Conservation (phyloP, 495 filamentous ascomycete species). For the Hypoxylon perforatum region DNA sequence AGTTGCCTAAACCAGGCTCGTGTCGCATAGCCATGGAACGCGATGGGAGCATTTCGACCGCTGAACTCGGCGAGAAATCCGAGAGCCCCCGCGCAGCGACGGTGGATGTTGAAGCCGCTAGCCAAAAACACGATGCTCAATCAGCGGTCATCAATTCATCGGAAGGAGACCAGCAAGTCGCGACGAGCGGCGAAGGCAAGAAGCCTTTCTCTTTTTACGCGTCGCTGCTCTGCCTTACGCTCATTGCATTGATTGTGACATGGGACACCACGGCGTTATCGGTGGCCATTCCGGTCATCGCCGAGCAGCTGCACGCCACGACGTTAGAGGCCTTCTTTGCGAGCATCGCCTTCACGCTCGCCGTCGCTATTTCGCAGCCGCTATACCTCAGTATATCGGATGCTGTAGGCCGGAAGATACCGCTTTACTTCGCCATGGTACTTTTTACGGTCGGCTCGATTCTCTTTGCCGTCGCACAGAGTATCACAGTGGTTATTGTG, state of each 20-base stretch:
- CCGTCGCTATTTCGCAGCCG: constrained; percentile 54
- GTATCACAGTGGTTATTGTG: constrained; percentile 72
- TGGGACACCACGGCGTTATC: background rate
- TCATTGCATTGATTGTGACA: background rate
- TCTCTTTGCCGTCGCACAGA: constrained; percentile 70
- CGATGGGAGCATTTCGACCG: no score
- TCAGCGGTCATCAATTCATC: no score
- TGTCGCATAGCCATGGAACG: no score
- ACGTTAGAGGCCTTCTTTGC: constrained; percentile 69
- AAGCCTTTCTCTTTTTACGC: no score
- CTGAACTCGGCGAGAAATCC: no score
- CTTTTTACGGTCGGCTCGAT: constrained; percentile 72
- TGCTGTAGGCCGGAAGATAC: constrained; percentile 78
- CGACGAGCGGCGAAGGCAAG: no score
- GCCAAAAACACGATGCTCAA: no score
- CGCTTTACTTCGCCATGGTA: constrained; percentile 69
- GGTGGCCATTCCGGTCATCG: background rate
- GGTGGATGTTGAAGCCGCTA: no score
- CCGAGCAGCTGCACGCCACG: constrained; percentile 53
- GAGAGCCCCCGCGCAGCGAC: no score
- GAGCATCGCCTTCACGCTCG: constrained; percentile 63
- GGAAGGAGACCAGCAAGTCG: no score
- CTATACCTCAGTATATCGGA: constrained; percentile 61
- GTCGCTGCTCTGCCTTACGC: no score
- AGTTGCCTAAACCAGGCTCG: no score